Evolutionary conservation across 805 yeast species (phyloP), one percentile per base, ranked within the genome.

Genomic region (Grigorovia jiainica): DNA sequence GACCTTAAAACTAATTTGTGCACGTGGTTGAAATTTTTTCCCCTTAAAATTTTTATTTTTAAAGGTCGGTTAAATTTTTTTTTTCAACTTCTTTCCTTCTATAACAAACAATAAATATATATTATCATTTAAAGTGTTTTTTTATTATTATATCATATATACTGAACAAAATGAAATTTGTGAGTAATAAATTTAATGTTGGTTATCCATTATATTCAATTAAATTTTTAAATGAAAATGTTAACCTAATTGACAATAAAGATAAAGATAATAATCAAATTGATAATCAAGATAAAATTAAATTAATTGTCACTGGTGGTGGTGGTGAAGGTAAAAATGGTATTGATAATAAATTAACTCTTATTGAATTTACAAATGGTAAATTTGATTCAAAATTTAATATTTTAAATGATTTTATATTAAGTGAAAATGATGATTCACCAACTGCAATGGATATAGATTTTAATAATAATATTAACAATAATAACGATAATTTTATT

Each of bases 291-390:
- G 90, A 90, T 63, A 85, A 82, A 57, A 66, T 89, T 49, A 75
- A 86, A 2, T 59, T 87, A 21, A 59, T 87, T 36, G 82, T 82
- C 25, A 78, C 86, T 4, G 97, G 97, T 27, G 97, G 97, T 34
- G 97, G 97, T 23, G 97, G 97, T 23, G 95, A 86, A 60, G 95
- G 96, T 13, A 81, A 79, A 54, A 83, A 89, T 55, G 97, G 97
- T 29, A 79, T 90, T 42, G 84, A 90, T 31, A 90, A 90, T 63
- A 86, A 58, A 66, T 90, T 49, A 75, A 87, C 7, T 27, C 33
- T 17, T 17, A 25, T 17, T n/a, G 39, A 17, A 25, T 36, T 9
- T 6, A 73, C 79, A 40, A 68, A 68, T 32, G 67, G 70, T 36
- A 48, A 49, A 13, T 51, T 52, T 57, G 75, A 46, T 74, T 32